Conservation (phyloP, 305 asterid species). For the Ajuga reptans region DNA sequence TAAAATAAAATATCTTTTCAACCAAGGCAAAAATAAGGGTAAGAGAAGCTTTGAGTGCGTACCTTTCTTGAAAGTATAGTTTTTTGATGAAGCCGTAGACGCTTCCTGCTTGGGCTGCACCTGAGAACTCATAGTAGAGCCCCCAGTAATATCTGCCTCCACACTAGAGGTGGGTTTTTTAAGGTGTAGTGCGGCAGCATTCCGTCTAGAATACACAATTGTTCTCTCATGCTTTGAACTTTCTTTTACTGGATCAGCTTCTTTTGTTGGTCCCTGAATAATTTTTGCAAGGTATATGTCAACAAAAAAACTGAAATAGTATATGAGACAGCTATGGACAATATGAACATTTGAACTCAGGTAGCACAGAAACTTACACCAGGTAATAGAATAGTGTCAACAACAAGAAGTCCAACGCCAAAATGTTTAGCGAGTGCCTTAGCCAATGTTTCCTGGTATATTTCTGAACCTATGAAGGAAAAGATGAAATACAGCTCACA, state of each 20-base stretch:
- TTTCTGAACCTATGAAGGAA: conserved; percentile 62
- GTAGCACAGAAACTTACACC: conserved; percentile 55
- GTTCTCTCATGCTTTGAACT: conserved; percentile 61
- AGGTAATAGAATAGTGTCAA: conserved; percentile 65
- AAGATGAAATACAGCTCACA: not conserved
- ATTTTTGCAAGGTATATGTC: not conserved
- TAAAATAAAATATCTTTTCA: conserved; percentile 6
- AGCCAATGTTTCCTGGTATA: conserved; percentile 74
- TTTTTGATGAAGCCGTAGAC: conserved; percentile 75
- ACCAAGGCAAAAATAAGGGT: not conserved
- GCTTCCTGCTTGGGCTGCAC: conserved; percentile 87
- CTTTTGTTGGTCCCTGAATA: conserved; percentile 65
- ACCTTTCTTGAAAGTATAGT: conserved; percentile 68
- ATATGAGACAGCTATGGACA: not conserved
- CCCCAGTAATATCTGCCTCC: conserved; percentile 82
- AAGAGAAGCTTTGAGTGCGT: not conserved
- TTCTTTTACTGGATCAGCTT: conserved; percentile 56
- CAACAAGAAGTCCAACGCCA: conserved; percentile 58
- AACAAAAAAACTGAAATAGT: conserved; percentile 4
- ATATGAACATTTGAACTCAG: conserved; percentile 11
- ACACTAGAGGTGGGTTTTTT: conserved; percentile 78
- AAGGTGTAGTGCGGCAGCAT: conserved; percentile 48
- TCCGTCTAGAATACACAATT: conserved; percentile 59
- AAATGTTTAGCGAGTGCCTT: conserved; percentile 78
- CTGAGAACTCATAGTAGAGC: conserved; percentile 58